Conservation (phyloP, 768 basidiomycete genomes). For the Austroboletus eburneus region DNA sequence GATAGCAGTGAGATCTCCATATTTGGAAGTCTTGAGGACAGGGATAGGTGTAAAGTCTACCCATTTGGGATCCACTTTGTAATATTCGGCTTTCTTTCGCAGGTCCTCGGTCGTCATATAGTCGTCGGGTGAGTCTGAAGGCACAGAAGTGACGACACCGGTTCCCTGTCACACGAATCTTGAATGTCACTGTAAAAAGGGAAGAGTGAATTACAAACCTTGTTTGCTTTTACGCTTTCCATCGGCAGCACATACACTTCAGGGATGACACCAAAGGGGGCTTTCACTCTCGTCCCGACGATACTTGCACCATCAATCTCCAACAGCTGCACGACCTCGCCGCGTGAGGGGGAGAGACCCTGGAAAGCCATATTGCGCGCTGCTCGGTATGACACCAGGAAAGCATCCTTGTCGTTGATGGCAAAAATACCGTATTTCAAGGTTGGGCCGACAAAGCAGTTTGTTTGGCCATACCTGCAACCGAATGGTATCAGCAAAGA, state of each 20-base stretch:
- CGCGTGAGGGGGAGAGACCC: conserved; percentile 69
- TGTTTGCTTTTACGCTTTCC: conserved; percentile 95
- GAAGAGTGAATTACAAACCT: conserved; percentile 41
- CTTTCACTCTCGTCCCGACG: conserved; percentile 85
- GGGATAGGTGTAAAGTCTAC: conserved; percentile 79
- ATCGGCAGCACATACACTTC: conserved; percentile 98
- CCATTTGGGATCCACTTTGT: conserved; percentile 92
- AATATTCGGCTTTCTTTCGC: conserved; percentile 94
- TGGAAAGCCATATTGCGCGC: conserved; percentile 99
- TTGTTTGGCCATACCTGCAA: conserved; percentile 92
- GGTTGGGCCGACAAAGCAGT: conserved; percentile 88
- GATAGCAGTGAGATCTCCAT: conserved; percentile 87
- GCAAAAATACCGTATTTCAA: conserved; percentile 93
- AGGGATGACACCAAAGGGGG: conserved; percentile 75
- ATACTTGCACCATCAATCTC: conserved; percentile 78
- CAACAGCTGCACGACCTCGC: conserved; percentile 65
- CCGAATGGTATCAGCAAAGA: conserved; percentile 1
- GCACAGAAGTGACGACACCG: conserved; percentile 96
- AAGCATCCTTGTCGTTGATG: conserved; percentile 83
- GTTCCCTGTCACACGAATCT: conserved; percentile 60
- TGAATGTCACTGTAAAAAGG: conserved; percentile 1
- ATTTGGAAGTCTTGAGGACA: conserved; percentile 84
- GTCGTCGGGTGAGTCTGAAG: conserved; percentile 98
- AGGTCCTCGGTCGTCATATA: conserved; percentile 86
- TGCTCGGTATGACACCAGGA: conserved; percentile 82